These are phyloP conservation scores for Tulasnella sp. DNA, from an alignment of 768 basidiomycete genomes.

Conservation along the genomic window DNA sequence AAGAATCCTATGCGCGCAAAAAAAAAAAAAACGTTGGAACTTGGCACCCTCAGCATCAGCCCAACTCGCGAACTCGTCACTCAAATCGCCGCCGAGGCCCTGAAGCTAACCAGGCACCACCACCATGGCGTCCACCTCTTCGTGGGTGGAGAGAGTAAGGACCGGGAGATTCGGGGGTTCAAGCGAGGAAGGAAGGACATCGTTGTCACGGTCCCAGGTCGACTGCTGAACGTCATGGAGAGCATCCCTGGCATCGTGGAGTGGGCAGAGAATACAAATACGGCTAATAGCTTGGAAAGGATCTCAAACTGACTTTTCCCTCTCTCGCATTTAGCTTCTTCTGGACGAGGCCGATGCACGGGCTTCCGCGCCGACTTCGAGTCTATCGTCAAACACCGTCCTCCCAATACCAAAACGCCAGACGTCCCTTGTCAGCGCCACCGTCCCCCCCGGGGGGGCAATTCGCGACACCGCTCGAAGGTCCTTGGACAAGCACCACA, in stretches of 20 bases:
- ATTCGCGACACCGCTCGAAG: constrained; percentile 67
- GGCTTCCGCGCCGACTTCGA: constrained; percentile 87
- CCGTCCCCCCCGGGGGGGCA: constrained; percentile 63
- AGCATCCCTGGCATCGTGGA: constrained; percentile 53
- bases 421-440: constrained; percentile 89
- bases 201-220: constrained; percentile 86
- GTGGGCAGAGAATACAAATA: constrained; percentile 52
- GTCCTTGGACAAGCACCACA: constrained; percentile 56
- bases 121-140: constrained; percentile 69
- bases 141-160: constrained; percentile 69
- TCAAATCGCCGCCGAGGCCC: constrained; percentile 82
- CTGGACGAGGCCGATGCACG: constrained; percentile 93
- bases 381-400: constrained; percentile 61
- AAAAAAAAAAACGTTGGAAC: too few relatives aligned
- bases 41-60: constrained; percentile 76
- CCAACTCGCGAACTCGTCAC: constrained; percentile 88
- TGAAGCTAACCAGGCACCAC: constrained; percentile 58
- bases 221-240: constrained; percentile 68
- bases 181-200: constrained; percentile 63
- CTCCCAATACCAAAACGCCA: constrained; percentile 63
- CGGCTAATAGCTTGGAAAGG: constrained; percentile 44
- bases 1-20: constrained; percentile 42
- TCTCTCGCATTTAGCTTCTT: constrained; percentile 53
- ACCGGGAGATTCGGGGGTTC: constrained; percentile 65
- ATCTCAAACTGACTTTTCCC: neutral